Evolutionary conservation across 257 asterid species (phyloP).

Genomic region (Anisodus acutangulus): DNA sequence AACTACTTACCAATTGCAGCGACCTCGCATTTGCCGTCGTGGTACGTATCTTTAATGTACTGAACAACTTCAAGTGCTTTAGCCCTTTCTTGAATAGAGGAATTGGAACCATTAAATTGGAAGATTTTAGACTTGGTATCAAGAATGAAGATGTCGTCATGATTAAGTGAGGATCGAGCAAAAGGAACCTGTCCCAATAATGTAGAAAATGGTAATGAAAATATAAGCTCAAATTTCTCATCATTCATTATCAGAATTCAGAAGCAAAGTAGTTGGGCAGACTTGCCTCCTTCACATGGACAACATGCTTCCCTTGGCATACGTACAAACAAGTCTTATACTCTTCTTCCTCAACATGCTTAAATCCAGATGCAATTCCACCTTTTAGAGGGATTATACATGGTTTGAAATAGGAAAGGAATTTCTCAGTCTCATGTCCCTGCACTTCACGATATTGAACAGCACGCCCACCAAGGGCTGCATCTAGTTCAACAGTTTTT

Average conservation of each 20-base stretch:
- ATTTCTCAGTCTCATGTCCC: constrained; percentile 95
- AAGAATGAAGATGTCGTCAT: constrained; percentile 91
- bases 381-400: constrained; percentile 98
- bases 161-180: constrained; percentile 95
- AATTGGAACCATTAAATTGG: constrained; percentile 96
- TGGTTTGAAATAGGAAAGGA: constrained; percentile 97
- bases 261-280: constrained; percentile 30
- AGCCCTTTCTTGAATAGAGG: constrained; percentile 99
- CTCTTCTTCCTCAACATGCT: constrained; percentile 77
- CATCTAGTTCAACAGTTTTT: constrained; percentile 88
- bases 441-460: constrained; percentile 98
- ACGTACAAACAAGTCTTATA: constrained; percentile 76
- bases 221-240: not conserved
- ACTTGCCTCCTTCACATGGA: constrained; percentile 92
- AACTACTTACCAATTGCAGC: constrained; percentile 83
- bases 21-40: constrained; percentile 95
- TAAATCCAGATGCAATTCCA: constrained; percentile 93
- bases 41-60: constrained; percentile 91
- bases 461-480: constrained; percentile 97
- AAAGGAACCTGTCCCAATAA: constrained; percentile 72
- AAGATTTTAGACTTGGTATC: constrained; percentile 88
- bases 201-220: constrained; percentile 29
- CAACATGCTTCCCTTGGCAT: constrained; percentile 97
- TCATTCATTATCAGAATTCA: constrained; percentile 8
- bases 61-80: constrained; percentile 99